These are phyloP conservation scores for Leccinum pellstonianum DNA, from an alignment of 768 basidiomycete species.

Conservation along the genomic window DNA sequence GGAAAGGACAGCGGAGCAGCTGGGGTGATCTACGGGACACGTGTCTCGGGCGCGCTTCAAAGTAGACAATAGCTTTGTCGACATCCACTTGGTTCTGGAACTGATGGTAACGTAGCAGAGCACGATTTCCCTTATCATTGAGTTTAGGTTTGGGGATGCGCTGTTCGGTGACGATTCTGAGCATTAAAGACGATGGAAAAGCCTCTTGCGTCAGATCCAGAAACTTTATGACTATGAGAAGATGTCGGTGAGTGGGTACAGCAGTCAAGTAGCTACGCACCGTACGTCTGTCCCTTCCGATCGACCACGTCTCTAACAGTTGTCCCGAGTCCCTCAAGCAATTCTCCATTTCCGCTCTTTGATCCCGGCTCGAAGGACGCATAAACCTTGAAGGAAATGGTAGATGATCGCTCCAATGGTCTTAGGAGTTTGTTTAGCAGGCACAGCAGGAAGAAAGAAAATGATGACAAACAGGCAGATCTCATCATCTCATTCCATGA, in stretches of 20 bases:
- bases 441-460: background rate
- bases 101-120: background rate
- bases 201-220: background rate
- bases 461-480: background rate
- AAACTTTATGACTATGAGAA: background rate
- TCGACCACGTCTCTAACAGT: background rate
- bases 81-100: background rate
- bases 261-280: background rate
- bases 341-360: background rate
- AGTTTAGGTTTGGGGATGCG: background rate
- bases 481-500: background rate
- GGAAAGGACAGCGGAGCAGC: background rate
- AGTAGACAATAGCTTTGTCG: background rate
- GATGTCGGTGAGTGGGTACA: background rate
- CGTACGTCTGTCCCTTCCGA: background rate
- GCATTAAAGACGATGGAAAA: background rate
- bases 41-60: background rate
- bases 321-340: background rate
- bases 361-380: background rate
- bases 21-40: background rate
- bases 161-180: background rate
- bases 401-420: background rate
- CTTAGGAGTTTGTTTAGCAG: background rate
- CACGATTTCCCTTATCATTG: background rate
- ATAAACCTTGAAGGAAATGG: background rate